Base-by-base conservation (phyloP, 192 early-diverging fungal genomes). In the Rhizoclosmatium globosum region DNA sequence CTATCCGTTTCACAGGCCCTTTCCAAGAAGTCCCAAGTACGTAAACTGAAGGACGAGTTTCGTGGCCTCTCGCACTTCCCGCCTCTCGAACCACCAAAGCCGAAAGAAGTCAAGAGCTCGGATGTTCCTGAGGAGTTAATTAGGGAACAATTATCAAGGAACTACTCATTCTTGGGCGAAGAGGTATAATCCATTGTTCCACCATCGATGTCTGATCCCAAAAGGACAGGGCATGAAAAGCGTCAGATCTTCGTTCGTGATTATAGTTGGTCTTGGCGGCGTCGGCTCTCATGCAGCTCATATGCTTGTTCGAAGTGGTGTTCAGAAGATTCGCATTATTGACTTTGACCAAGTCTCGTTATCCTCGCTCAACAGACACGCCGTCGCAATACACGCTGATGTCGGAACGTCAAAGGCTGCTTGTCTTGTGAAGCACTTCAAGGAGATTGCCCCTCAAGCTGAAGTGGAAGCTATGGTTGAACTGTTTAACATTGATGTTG, bases 281-380 rank as follows among this genome's bases (percentile, higher is more conserved):
- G 98, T 99, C 2, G 97, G 84, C 11, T 84, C 82, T 47, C 85
- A 86, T 80, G 85, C 85, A 47, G 96, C 97, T 3, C 86, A 95
- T 53, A 96, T 99, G 96, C 87, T 99, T 13, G 74, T 95, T 67
- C 88, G 97, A 59, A 92, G 94, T 17, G 98, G 97, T 31, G 94
- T 39, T 6, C 58, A 85, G 73, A 87, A 87, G 42, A 85, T 99
- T 47, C 90, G 97, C 21, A 82, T 99, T 45, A 96, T 99, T 66
- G 98, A 99, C 71, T 99, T 99, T 85, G 98, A 99, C 85, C 96
- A 98, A 84, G 66, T 99, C 17, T 95, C 96, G 1, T 84, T 98
- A 31, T 95, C 94, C 50, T 91, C 89, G n/a, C 86, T 99, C 73
- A 99, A 99, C 83, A 87, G 97, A 53, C 97, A 99, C 68, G 95